Percentiles rank a stretch among this genome's conserved stretches.
phyloP scores from a whole-genome alignment of 306 rosid species.

The Vicia faba region DNA sequence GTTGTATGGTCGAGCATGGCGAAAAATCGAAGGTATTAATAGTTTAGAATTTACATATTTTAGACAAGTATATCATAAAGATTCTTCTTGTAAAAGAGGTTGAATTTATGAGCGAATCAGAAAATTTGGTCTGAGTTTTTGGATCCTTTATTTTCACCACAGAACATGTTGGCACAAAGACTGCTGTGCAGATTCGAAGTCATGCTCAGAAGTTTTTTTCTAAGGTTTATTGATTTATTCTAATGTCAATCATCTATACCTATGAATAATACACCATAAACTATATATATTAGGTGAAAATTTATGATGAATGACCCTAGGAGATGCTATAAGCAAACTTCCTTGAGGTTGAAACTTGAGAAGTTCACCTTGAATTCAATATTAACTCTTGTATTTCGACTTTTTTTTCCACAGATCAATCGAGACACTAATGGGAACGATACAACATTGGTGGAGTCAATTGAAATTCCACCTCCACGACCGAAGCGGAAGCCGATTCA shows the following conservation, averaged over 20 bases:
- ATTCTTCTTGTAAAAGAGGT: conserved; percentile 26
- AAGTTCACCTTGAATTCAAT: conserved; percentile 18
- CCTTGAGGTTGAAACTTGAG: conserved; percentile 34
- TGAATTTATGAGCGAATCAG: conserved; percentile 9
- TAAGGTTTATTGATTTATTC: conserved; percentile 71
- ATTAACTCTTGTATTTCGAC: conserved; percentile 33
- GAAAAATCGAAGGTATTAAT: conserved; percentile 71
- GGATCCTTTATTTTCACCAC: conserved; percentile 44
- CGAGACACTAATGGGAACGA: conserved; percentile 50
- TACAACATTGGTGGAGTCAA: conserved; percentile 45
- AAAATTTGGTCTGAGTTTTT: conserved; percentile 34
- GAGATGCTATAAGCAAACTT: conserved; percentile 37
- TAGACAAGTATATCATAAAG: conserved; percentile 4
- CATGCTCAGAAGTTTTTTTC: conserved; percentile 95
- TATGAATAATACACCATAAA: conserved; percentile 30
- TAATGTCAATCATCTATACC: conserved; percentile 41
- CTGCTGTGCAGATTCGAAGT: conserved; percentile 96
- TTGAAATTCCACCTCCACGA: conserved; percentile 89
- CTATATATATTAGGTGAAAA: conserved; percentile 28
- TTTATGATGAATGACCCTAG: conserved; percentile 27
- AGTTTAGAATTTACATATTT: background rate
- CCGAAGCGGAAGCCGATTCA: conserved; percentile 83
- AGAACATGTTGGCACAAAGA: conserved; percentile 87
- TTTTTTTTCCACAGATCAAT: conserved; percentile 50
- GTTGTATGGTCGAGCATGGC: conserved; percentile 83